Conservation (phyloP, 2,329 filamentous ascomycete genomes). For the Sporothrix curviconia region DNA sequence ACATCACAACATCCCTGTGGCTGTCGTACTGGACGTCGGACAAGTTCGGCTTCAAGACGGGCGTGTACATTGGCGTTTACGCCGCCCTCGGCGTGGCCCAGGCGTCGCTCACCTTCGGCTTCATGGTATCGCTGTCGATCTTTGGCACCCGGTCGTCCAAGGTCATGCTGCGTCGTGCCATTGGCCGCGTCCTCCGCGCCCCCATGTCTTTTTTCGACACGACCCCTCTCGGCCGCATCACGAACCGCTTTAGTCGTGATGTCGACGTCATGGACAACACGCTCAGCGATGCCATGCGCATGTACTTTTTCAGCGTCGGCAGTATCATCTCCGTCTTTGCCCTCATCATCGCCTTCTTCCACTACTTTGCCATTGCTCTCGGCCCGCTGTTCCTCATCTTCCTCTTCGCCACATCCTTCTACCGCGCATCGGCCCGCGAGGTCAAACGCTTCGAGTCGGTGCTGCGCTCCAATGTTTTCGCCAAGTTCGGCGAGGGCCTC, state of each 20-base stretch:
- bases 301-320: conserved; percentile 81
- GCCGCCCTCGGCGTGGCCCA: conserved; percentile 66
- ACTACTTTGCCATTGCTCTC: conserved; percentile 67
- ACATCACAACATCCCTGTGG: conserved; percentile 86
- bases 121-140: conserved; percentile 70
- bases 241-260: conserved; percentile 92
- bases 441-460: conserved; percentile 92
- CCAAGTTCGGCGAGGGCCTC: conserved; percentile 84
- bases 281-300: conserved; percentile 79
- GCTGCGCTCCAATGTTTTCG: conserved; percentile 79
- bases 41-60: conserved; percentile 61
- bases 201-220: conserved; percentile 96
- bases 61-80: conserved; percentile 65
- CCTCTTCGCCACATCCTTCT: conserved; percentile 77
- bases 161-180: conserved; percentile 71
- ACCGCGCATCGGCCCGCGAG: conserved; percentile 83
- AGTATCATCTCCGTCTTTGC: conserved; percentile 80
- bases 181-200: conserved; percentile 65
- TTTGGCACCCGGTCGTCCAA: conserved; percentile 77
- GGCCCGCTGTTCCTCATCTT: conserved; percentile 67
- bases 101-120: conserved; percentile 69
- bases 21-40: conserved; percentile 88
- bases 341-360: conserved; percentile 90
- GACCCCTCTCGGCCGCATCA: conserved; percentile 88
- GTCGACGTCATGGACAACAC: conserved; percentile 96